phyloP scores from a whole-genome alignment of 495 filamentous ascomycete species.

The Neurospora sp. region DNA sequence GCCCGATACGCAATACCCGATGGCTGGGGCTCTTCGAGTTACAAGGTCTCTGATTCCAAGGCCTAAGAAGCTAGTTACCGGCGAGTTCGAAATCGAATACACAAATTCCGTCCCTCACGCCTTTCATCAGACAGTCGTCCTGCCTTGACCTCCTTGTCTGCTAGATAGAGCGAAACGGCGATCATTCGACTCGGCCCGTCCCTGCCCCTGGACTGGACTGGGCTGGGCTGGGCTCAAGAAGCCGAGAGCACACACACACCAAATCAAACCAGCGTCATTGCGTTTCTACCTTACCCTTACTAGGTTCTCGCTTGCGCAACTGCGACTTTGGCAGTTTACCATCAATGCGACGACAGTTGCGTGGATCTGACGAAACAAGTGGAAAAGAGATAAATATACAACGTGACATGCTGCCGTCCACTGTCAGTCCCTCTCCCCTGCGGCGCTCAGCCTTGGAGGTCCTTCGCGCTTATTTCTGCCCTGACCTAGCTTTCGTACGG shows the following conservation, averaged over 20 bases:
- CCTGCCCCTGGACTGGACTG: background rate
- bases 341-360: background rate
- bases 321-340: background rate
- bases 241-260: background rate
- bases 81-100: background rate
- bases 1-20: background rate
- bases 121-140: background rate
- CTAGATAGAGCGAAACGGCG: background rate
- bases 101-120: background rate
- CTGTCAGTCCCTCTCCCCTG: background rate
- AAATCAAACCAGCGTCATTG: background rate
- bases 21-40: background rate
- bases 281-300: background rate
- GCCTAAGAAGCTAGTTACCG: background rate
- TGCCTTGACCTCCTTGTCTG: background rate
- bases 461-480: background rate
- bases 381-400: background rate
- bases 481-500: background rate
- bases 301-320: background rate
- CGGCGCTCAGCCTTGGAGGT: background rate
- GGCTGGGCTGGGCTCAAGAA: background rate
- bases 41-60: background rate
- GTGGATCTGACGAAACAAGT: background rate
- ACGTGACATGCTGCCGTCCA: background rate
- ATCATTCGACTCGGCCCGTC: background rate